Evolutionary conservation across 768 basidiomycete genomes (phyloP), one percentile per base, ranked within the genome.

Genomic region (Russula foetens): DNA sequence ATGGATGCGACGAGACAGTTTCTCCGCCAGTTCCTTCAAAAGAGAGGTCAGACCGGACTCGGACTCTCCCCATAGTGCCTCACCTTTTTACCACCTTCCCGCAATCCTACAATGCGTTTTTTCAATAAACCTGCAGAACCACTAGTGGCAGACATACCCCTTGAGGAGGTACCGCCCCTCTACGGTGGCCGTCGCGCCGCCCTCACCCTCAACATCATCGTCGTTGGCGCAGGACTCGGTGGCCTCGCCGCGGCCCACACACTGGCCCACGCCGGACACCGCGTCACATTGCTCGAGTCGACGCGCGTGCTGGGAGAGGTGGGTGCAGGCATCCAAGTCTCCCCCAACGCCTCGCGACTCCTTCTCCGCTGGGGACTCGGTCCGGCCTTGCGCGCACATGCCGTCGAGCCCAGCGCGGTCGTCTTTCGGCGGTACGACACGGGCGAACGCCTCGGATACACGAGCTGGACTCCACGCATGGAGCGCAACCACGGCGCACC

Each of bases 291-390:
- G 24, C 60, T 76, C 63, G 76, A 77, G 65, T 62, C 74, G 29
- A 75, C 76, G 4, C 35, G 67, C 12, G 69, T 67, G 4, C 70
- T 77, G 5, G 73, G 74, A 15, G 76, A 77, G 51, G 74, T 75
- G 45, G 75, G 75, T 59, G 75, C 75, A 0, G 75, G 75, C 53
- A 76, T 77, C 64, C 75, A 77, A 61, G 74, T 77, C 51, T 67
- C 75, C 4, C 76, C 76, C 5, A 77, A 77, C 61, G 67, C 74
- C 44, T 69, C 70, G 31, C 72, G 75, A 14, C 68, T 76, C 4
- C 67, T 77, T 24, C 50, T 63, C 4, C 66, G 73, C n/a, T 77
- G 76, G 75, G 76, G 76, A 5, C 69, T 75, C 39, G 71, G 68
- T 0, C 58, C 69, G 19, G 65, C 59, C 6, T 68, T 33, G 76